Base-by-base conservation (phyloP, 1,139 yeast species). In the Candida frijolesensis region DNA sequence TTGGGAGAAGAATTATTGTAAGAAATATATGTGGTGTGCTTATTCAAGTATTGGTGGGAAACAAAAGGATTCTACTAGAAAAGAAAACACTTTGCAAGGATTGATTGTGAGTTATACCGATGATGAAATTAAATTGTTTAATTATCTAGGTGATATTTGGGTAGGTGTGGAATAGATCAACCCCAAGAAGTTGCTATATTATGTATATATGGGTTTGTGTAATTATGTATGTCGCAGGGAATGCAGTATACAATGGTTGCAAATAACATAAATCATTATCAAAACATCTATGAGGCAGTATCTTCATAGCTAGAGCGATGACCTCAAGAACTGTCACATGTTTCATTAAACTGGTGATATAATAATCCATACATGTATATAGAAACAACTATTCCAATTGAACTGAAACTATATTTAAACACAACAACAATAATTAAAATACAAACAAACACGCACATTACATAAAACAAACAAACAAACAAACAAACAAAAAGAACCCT, bases 11-110 rank as follows among this genome's bases (percentile, higher is more conserved):
- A 58, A 54, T n/a, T 74, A 74, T 49, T 76, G 82, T 63, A 67
- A 68, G 33, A 66, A 72, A 11, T 76, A 76, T 52, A 59, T 74
- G 42, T 76, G 79, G 74, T 76, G 81, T 67, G 79, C 77, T 1
- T 76, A 72, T 56, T 72, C 76, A 38, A 54, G 62, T 14, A 65
- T 76, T 50, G 80, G 80, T 41, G 80, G 74, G 2, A 42, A 50
- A 6, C 58, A 57, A 33, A 70, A 70, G 4, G 49, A 45, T 15
- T 18, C 29, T 14, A 37, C 15, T 16, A 18, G 27, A 15, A 49
- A 47, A 6, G 70, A 66, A 44, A 68, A 62, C 48, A 60, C 65
- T 6, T 66, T 63, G 45, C 39, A 50, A 1, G 75, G 76, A 7
- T 54, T 54, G 25, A 51, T 65, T 27, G 59, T 70, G 41, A 63